Evolutionary conservation across 495 filamentous ascomycete genomes (phyloP).

Genomic region (Talaromyces adpressus): DNA sequence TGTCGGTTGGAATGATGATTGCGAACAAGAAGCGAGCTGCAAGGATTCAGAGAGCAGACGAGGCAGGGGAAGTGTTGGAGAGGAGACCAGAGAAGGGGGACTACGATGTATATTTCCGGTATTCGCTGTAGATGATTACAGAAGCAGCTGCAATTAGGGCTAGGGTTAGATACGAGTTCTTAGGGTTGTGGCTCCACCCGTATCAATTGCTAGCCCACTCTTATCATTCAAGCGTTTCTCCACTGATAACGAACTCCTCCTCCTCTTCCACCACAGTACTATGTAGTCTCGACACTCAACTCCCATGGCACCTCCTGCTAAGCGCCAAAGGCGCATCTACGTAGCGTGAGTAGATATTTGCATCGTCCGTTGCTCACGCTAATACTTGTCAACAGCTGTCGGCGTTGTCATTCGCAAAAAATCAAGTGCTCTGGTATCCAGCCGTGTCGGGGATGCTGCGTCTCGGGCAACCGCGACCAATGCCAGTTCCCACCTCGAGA

Average conservation of each 20-base stretch:
- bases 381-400: conserved; percentile 12
- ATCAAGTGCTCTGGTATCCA: conserved; percentile 16
- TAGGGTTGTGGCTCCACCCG: no score
- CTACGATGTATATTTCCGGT: conserved; percentile 11
- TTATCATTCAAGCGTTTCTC: conserved; percentile 3
- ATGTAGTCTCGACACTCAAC: not conserved
- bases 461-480: conserved; percentile 7
- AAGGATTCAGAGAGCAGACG: conserved; percentile 8
- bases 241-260: not conserved
- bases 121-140: conserved; percentile 9
- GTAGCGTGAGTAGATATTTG: conserved; percentile 9
- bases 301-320: conserved; percentile 8
- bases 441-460: conserved; percentile 13
- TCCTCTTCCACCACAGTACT: not conserved
- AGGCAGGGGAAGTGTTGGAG: conserved; percentile 11
- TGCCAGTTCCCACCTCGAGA: conserved; percentile 16
- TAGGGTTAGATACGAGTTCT: no score
- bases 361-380: not conserved
- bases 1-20: conserved; percentile 8
- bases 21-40: conserved; percentile 9
- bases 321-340: conserved; percentile 11
- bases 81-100: conserved; percentile 10
- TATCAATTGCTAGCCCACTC: no score
- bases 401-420: conserved; percentile 16
- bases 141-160: not conserved